Percentiles rank a stretch among this genome's conserved stretches.
Evolutionary conservation across 2,329 filamentous ascomycete species (phyloP).

Genomic region (Samsoniella hepiali): DNA sequence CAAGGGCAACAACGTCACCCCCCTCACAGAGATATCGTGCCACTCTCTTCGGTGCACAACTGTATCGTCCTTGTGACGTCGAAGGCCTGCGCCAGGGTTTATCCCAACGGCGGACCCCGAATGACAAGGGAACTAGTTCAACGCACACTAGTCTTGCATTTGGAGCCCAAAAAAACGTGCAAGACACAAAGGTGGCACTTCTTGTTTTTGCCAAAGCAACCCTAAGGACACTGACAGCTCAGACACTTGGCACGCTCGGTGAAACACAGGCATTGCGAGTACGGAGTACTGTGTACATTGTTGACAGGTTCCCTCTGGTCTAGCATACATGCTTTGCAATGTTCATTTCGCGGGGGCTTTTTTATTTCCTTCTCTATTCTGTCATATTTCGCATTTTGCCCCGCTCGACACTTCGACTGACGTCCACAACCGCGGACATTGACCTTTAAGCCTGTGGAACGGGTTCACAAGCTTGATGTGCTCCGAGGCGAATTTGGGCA

Average conservation of each 20-base stretch:
- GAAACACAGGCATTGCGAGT: too few species aligned
- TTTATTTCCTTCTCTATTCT: too few species aligned
- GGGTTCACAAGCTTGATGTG: too few species aligned
- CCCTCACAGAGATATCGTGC: not conserved
- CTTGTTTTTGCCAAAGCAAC: slow-evolving; percentile 13
- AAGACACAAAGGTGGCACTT: not conserved
- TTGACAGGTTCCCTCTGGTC: too few species aligned
- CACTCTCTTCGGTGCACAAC: not conserved
- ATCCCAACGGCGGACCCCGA: slow-evolving; percentile 2
- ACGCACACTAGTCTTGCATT: slow-evolving; percentile 8
- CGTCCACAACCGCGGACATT: too few species aligned
- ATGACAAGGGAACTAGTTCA: slow-evolving; percentile 1
- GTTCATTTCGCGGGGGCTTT: too few species aligned
- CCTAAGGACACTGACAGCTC: not conserved
- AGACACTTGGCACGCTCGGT: not conserved
- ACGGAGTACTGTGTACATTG: too few species aligned
- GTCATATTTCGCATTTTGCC: too few species aligned
- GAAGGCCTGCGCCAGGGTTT: not conserved
- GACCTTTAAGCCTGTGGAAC: too few species aligned
- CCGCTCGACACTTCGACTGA: too few species aligned
- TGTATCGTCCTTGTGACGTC: not conserved
- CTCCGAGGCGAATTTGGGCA: too few species aligned
- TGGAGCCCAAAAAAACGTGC: not conserved
- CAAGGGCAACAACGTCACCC: not conserved
- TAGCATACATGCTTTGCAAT: too few species aligned